Base-by-base conservation (phyloP, 306 rosid genomes). In the Lathyrus aphaca region DNA sequence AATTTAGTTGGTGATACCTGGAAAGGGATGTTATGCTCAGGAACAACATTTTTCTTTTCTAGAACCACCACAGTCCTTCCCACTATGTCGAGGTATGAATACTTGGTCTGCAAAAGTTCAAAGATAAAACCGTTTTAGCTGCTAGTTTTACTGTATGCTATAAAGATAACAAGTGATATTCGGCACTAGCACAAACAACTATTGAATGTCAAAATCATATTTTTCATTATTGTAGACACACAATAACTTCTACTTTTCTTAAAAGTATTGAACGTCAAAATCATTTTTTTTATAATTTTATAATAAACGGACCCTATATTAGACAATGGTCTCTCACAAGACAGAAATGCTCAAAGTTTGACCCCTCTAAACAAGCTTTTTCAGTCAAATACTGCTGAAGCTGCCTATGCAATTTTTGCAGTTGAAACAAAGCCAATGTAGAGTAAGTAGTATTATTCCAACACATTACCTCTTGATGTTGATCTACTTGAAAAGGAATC, bases 61-160 rank as follows among this genome's bases (percentile, higher is more conserved):
- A 94, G 80, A 79, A 89, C 95, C 67, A 89, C 86, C 75, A 94
- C 97, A 17, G 96, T 83, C 86, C 99, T 91, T 69, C 99, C 99
- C 23, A 89, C 84, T 16, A 91, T 82, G 74, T 94, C 99, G 83
- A 94, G 92, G 79, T 94, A 94, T 43, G 99, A 91, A 82, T 87
- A 80, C 83, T 94, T 94, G 77, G 75, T 83, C 99, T 94, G 92
- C 77, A 66, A 70, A 78, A 23, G 51, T 63, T 64, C 69, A 74
- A 77, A 80, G 10, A 58, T 69, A 74, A 75, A 58, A 60, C 64
- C 1, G 15, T 15, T 46, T 63, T 60, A 72, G 68, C 59, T 29
- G 69, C 67, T 44, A 27, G 30, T 38, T 65, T 65, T 43, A 59
- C 17, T 18, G 2, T 29, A 39, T 17, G 71, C 60, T 32, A 58